Percentiles rank a stretch among this genome's conserved stretches.
Evolutionary conservation across 192 early-diverging fungal genomes (phyloP).

Genomic region (Coemansia sp.): DNA sequence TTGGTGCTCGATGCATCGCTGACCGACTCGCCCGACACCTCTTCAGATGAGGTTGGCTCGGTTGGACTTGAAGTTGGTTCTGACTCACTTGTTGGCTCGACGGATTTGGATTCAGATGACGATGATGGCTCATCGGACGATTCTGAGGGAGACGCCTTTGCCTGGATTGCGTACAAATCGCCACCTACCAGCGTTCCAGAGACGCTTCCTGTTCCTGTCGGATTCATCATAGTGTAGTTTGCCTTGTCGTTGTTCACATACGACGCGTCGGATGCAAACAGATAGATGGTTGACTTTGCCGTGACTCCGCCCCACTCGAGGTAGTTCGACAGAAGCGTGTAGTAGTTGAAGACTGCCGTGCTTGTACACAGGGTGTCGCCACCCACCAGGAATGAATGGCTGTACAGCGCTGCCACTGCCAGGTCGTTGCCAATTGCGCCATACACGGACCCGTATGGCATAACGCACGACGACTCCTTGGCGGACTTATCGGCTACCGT

Average conservation of each 20-base stretch:
- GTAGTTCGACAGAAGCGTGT: conserved; percentile 42
- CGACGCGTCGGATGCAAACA: conserved; percentile 28
- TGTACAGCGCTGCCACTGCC: conserved; percentile 41
- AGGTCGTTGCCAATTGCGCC: conserved; percentile 32
- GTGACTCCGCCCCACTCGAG: conserved; percentile 48
- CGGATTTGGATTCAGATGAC: neutral
- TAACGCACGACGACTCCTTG: conserved; percentile 13
- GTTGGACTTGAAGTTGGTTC: neutral
- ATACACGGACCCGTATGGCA: conserved; percentile 35
- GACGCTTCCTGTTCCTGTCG: conserved; percentile 10
- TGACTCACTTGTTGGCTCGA: neutral
- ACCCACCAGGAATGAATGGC: conserved; percentile 37
- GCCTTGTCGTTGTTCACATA: conserved; percentile 44
- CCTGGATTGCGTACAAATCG: conserved; percentile 20
- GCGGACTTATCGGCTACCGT: neutral
- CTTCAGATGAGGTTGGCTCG: neutral
- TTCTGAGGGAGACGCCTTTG: neutral
- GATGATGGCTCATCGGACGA: neutral
- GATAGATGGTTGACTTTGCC: conserved; percentile 40
- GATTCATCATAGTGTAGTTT: conserved; percentile 34
- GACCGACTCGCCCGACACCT: conserved; percentile 7
- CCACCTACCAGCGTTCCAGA: conserved; percentile 30
- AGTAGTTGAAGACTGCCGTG: conserved; percentile 34
- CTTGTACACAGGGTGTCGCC: conserved; percentile 33
- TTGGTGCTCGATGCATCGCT: neutral